Evolutionary conservation across 306 rosid genomes (phyloP), one percentile per base, ranked within the genome.

Genomic region (Pyrus bretschneideri): DNA sequence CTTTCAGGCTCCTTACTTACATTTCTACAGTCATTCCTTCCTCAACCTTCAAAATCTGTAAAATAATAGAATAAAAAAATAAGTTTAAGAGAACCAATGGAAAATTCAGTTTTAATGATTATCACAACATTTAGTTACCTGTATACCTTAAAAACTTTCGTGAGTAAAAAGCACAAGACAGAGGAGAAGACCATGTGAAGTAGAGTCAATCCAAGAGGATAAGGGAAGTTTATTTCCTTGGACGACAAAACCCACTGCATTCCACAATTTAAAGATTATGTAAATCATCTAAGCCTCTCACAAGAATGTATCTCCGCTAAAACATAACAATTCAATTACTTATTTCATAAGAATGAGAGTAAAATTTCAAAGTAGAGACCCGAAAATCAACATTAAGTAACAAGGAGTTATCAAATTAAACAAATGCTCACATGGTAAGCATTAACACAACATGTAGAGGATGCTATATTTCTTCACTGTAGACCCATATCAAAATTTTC

Each of bases 111-210:
- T 63, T 61, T 58, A 58, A 78, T 55, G 40, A 38, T 14, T 65
- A 51, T 64, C 71, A 76, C 80, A 46, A 31, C 17, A 69, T 70
- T 31, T 23, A 17, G 22, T 44, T 18, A 27, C 38, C n/a, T 30
- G 76, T 59, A 33, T 84, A 95, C 99, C 99, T 95, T 95, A 54
- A 95, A 83, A 83, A 95, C 81, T 86, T 95, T 95, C 76, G 96
- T 92, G 77, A 95, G 84, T 25, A 82, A 38, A 83, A 92, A 92
- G 81, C 99, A 95, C 76, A 95, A 79, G 83, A 89, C 91, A 23
- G 99, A 92, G 62, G 99, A 95, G 87, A 95, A 95, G 87, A 92
- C 77, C 99, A 95, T 95, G 87, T 95, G 99, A 80, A 95, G 96
- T 51, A 95, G 92, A 74, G 99, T 95, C 90, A 95, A 83, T 11